Evolutionary conservation across 2,329 filamentous ascomycete species (phyloP).

Genomic region (Pyrenochaeta sp.): DNA sequence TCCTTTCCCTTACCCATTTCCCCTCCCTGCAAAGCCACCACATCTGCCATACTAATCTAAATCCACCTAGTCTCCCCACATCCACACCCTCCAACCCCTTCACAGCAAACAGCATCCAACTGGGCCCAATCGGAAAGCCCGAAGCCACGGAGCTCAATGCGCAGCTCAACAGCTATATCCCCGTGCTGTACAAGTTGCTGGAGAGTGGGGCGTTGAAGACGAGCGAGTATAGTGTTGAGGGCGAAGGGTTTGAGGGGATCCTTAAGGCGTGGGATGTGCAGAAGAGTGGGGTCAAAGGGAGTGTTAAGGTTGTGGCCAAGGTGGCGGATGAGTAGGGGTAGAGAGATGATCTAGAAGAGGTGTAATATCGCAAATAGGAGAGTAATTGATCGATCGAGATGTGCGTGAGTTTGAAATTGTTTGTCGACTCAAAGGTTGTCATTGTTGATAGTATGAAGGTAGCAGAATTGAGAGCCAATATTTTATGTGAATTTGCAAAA

Average conservation of each 20-base stretch:
- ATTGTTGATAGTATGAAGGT: no score
- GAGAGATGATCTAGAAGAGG: no score
- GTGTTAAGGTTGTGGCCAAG: constrained; percentile 27
- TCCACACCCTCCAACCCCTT: no score
- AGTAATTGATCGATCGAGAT: no score
- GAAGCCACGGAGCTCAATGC: constrained; percentile 22
- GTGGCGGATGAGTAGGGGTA: constrained; percentile 10
- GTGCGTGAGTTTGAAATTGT: no score
- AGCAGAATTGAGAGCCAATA: neutral
- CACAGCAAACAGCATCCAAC: constrained; percentile 2
- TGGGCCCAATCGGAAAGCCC: constrained; percentile 29
- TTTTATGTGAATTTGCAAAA: constrained; percentile 6
- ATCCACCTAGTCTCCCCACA: no score
- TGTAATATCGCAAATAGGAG: no score
- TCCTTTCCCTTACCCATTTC: neutral
- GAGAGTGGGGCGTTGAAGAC: constrained; percentile 19
- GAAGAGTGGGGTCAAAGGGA: constrained; percentile 25
- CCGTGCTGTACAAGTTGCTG: constrained; percentile 22
- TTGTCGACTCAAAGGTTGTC: no score
- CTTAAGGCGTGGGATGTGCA: constrained; percentile 25
- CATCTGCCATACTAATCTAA: no score
- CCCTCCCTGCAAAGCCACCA: no score
- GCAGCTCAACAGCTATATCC: constrained; percentile 18
- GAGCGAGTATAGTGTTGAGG: constrained; percentile 20
- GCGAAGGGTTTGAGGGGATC: constrained; percentile 24